Evolutionary conservation across 2,329 filamentous ascomycete species (phyloP).

Genomic region (Aspergillus sp.): DNA sequence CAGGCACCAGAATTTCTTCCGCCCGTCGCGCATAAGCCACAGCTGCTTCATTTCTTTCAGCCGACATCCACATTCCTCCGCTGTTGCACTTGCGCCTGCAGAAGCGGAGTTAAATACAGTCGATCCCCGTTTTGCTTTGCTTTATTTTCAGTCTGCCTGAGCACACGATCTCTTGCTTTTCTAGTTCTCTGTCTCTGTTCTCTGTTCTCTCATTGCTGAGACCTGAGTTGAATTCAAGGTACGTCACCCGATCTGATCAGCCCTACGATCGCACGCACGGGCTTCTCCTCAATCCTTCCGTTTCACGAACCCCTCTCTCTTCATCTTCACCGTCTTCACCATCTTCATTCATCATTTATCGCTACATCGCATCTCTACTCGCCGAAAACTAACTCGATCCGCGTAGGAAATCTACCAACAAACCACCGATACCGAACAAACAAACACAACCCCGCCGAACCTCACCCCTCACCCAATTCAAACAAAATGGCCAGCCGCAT

Average conservation of each 20-base stretch:
- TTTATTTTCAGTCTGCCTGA: too few relatives aligned
- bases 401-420: not conserved
- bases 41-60: too few relatives aligned
- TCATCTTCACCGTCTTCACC: not conserved
- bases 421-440: not conserved
- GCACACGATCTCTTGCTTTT: too few relatives aligned
- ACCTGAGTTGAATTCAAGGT: too few relatives aligned
- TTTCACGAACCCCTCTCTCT: not conserved
- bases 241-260: not conserved
- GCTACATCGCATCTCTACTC: not conserved
- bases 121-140: too few relatives aligned
- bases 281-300: not conserved
- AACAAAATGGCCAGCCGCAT: constrained; percentile 37
- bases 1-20: too few relatives aligned
- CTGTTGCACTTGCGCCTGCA: too few relatives aligned
- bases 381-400: not conserved
- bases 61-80: too few relatives aligned
- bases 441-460: not conserved
- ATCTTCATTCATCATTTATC: not conserved
- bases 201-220: too few relatives aligned
- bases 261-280: not conserved
- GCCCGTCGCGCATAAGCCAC: too few relatives aligned
- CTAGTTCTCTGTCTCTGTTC: too few relatives aligned
- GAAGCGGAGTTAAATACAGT: too few relatives aligned
- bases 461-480: not conserved